phyloP scores from a whole-genome alignment of 2,329 filamentous ascomycete species.

The Trichoderma sp. region DNA sequence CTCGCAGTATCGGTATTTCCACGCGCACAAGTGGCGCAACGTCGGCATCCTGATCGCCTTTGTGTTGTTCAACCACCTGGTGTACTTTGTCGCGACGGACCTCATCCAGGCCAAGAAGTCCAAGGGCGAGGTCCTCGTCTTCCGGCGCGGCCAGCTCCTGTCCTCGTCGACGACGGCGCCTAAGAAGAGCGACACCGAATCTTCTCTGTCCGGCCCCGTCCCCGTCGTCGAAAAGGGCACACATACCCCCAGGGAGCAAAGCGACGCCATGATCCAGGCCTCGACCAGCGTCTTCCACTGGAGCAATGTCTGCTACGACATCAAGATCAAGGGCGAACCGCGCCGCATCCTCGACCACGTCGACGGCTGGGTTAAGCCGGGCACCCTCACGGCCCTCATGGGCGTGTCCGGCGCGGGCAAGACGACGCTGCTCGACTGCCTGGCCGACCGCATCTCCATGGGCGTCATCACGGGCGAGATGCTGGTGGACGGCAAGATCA shows the following conservation, averaged over 20 bases:
- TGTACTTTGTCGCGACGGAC: constrained; percentile 56
- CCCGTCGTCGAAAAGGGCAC: constrained; percentile 12
- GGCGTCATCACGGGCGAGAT: constrained; percentile 71
- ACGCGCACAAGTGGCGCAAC: constrained; percentile 58
- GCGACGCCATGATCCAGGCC: constrained; percentile 7
- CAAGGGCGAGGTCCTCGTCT: constrained; percentile 64
- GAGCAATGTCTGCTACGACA: constrained; percentile 73
- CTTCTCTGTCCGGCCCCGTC: constrained; percentile 3
- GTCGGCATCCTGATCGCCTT: constrained; percentile 59
- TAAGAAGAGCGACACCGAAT: constrained; percentile 15
- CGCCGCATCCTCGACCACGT: constrained; percentile 70
- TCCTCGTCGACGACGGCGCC: background rate
- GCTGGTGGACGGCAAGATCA: constrained; percentile 67
- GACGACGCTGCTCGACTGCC: constrained; percentile 65
- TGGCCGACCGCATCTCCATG: constrained; percentile 49
- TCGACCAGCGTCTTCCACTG: constrained; percentile 44
- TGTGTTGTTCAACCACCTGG: constrained; percentile 49
- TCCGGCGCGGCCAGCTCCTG: constrained; percentile 35
- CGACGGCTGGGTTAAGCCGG: constrained; percentile 75
- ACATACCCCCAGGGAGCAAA: constrained; percentile 3
- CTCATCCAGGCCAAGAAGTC: constrained; percentile 53
- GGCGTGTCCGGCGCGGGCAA: constrained; percentile 55
- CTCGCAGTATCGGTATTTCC: constrained; percentile 50
- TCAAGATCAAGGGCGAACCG: constrained; percentile 66
- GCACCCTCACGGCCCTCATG: constrained; percentile 73